Evolutionary conservation across 805 yeast genomes (phyloP).

Genomic region (Wickerhamiella bombiphila): DNA sequence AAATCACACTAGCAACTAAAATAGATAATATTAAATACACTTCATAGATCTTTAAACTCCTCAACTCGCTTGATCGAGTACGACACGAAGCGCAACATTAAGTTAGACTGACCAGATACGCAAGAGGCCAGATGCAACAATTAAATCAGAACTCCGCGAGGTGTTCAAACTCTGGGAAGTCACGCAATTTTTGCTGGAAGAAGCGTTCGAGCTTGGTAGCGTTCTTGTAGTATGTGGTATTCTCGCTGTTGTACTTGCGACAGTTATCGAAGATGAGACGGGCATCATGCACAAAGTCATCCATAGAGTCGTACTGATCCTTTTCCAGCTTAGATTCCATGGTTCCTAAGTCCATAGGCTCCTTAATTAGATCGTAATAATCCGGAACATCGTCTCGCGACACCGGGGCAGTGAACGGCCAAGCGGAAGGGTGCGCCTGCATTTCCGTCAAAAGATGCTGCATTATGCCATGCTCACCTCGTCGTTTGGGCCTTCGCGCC

Average conservation of each 20-base stretch:
- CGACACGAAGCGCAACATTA: too few relatives aligned
- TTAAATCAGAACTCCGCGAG: conserved; percentile 37
- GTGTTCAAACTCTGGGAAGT: conserved; percentile 83
- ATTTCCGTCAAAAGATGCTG: conserved; percentile 73
- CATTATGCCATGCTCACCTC: conserved; percentile 91
- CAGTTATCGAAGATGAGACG: conserved; percentile 80
- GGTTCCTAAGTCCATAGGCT: conserved; percentile 94
- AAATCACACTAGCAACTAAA: too few relatives aligned
- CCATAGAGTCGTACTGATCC: conserved; percentile 81
- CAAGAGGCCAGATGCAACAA: too few relatives aligned
- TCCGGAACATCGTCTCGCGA: conserved; percentile 90
- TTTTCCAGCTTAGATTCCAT: conserved; percentile 90
- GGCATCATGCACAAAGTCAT: conserved; percentile 81
- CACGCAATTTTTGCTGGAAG: conserved; percentile 65
- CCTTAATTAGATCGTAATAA: conserved; percentile 88
- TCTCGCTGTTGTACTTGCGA: conserved; percentile 81
- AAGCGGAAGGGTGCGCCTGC: conserved; percentile 89
- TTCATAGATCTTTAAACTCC: too few relatives aligned
- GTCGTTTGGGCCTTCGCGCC: conserved; percentile 86
- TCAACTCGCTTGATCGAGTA: too few relatives aligned
- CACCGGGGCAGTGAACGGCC: conserved; percentile 95
- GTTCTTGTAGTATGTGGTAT: conserved; percentile 87
- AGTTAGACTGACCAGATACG: too few relatives aligned
- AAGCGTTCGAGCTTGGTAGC: conserved; percentile 90
- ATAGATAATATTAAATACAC: too few relatives aligned